Evolutionary conservation across 2,329 filamentous ascomycete genomes (phyloP), one percentile per base, ranked within the genome.

Genomic region (Tothia fuscella): DNA sequence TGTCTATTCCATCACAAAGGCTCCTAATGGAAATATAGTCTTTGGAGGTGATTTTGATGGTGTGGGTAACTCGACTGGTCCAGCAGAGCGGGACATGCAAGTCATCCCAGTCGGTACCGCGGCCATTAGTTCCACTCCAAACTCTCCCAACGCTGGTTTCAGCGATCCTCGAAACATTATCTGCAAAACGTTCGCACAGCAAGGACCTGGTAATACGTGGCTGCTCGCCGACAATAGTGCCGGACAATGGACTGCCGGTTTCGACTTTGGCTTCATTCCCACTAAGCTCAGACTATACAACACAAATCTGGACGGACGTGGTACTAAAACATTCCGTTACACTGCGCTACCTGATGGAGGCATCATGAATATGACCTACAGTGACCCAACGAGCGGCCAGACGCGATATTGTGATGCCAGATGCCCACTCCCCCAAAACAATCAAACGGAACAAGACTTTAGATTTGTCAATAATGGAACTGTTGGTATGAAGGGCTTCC

Each of bases 361-460:
- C 40, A 95, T 98, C 57, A 84, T 98, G 78, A 95, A 96, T 61
- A 72, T 98, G 55, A 93, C 87, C 28, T 96, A 91, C 52, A 78
- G 79, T 48, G 86, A 96, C 54, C 80, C 82, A 19, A 66, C 57
- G 29, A 82, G 76, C 2, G 81, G 82, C 20, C 65, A 74, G 38
- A 79, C 80, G 42, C 63, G 67, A 22, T 78, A 73, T 44, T 98
- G 91, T 63, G 86, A 88, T 41, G 80, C 78, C 47, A 72, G 76
- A 53, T 98, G 91, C 53, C 84, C 88, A n/a, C 71, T 98, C 36
- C 86, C 82, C 47, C 51, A 66, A 46, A 69, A 78, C 54, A 76
- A 85, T 53, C 63, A 69, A 14, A 73, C 70, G 5, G 93, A 76
- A 51, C 88, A 95, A 59, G 91, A 98, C 53, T 98, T 96, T 56